Conservation (phyloP, 2,329 filamentous ascomycete genomes). For the Fusarium pseudonygamai region DNA sequence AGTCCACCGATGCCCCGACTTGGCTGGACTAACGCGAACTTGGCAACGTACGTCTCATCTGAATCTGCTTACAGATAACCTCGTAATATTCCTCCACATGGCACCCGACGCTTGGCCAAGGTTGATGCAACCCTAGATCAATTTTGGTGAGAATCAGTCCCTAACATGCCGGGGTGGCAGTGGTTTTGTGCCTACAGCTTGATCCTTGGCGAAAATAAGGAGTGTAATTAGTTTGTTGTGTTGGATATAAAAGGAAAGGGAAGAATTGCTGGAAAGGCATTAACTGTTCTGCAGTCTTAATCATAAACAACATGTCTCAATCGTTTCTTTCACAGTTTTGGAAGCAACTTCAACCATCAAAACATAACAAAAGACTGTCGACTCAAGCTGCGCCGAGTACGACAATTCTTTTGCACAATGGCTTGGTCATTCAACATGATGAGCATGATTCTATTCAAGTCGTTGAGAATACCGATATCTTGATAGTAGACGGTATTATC, state of each 20-base stretch:
- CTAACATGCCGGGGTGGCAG: rapidly evolving
- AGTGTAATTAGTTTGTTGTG: too few species aligned
- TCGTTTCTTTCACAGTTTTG: background rate
- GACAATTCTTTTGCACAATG: background rate
- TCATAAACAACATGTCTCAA: background rate
- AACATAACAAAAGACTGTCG: background rate
- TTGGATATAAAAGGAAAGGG: too few species aligned
- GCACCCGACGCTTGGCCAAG: background rate
- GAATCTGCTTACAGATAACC: background rate
- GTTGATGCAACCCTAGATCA: background rate
- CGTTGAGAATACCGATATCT: background rate
- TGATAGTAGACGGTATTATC: background rate
- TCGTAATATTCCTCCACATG: background rate
- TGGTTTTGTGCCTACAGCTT: background rate
- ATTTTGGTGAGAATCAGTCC: background rate
- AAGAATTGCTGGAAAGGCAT: rapidly evolving
- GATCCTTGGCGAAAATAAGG: too few species aligned
- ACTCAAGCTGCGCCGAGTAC: background rate
- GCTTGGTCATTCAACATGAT: background rate
- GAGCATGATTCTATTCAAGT: background rate
- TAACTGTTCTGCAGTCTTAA: rapidly evolving
- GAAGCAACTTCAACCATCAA: background rate
- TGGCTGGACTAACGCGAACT: background rate
- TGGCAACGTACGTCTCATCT: background rate
- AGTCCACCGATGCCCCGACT: background rate